Conservation (phyloP, 2,329 filamentous ascomycete species). For the Aspergillus costaricaensis region DNA sequence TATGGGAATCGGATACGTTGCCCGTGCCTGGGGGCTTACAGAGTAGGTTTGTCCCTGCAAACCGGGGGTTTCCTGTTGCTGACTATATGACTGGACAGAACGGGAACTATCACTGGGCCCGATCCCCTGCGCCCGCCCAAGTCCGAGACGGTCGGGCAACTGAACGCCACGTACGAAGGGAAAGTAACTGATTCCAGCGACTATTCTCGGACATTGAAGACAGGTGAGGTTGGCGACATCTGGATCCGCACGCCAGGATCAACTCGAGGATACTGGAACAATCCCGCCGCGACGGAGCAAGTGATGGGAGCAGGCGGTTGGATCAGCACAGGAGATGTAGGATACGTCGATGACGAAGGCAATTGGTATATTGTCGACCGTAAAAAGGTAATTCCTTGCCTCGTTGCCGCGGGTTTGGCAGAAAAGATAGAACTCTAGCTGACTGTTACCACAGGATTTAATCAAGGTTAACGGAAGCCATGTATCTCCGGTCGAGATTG, state of each 20-base stretch:
- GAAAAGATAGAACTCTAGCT: not conserved
- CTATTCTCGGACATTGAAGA: not conserved
- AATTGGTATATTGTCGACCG: slow-evolving; percentile 1
- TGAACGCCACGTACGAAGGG: not conserved
- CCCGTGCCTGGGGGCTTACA: not conserved
- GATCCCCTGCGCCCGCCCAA: not conserved
- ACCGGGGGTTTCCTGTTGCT: not conserved
- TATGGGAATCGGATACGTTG: not conserved
- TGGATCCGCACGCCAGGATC: not conserved
- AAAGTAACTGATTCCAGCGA: not conserved
- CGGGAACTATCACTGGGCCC: not conserved
- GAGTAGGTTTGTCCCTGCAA: not conserved
- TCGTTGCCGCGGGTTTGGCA: not conserved
- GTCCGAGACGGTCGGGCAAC: not conserved
- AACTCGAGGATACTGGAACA: not conserved
- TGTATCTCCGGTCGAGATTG: not conserved
- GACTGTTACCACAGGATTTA: not conserved
- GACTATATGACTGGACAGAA: not conserved
- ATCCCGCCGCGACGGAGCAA: not conserved
- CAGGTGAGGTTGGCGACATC: not conserved
- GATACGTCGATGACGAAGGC: not conserved
- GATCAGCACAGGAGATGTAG: not conserved
- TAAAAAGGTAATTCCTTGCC: not conserved
- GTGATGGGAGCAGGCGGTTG: not conserved
- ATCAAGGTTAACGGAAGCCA: not conserved